phyloP scores from a whole-genome alignment of 345 rosid genomes.

The Corchorus olitorius region DNA sequence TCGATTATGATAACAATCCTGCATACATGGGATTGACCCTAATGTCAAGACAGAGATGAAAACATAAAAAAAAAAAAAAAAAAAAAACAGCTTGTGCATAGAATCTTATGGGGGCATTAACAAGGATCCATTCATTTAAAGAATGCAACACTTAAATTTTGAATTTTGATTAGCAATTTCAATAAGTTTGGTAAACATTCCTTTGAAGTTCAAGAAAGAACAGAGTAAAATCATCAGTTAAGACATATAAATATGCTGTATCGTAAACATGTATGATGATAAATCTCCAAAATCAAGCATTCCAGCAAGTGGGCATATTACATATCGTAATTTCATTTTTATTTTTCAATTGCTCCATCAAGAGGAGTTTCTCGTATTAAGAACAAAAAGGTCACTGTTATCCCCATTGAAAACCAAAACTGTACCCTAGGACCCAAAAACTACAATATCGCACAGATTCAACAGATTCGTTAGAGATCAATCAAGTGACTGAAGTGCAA shows the following conservation, averaged over 20 bases:
- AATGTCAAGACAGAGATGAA: constrained; percentile 1
- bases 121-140: background rate
- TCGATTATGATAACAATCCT: constrained; percentile 75
- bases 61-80: too few species aligned
- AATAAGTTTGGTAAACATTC: background rate
- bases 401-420: background rate
- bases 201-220: background rate
- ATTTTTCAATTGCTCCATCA: too few species aligned
- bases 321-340: too few species aligned
- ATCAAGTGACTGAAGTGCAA: background rate
- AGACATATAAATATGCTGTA: background rate
- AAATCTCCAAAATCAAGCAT: background rate
- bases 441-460: background rate
- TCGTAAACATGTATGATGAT: background rate
- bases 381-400: background rate
- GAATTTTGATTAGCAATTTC: background rate
- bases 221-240: background rate
- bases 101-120: background rate
- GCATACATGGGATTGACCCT: constrained; percentile 14
- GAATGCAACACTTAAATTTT: background rate
- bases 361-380: too few species aligned
- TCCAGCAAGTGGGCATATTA: background rate
- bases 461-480: background rate
- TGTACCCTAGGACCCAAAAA: background rate
- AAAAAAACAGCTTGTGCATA: background rate